Evolutionary conservation across 1,284 basidiomycete genomes (phyloP).

Genomic region (Ustilago nuda): DNA sequence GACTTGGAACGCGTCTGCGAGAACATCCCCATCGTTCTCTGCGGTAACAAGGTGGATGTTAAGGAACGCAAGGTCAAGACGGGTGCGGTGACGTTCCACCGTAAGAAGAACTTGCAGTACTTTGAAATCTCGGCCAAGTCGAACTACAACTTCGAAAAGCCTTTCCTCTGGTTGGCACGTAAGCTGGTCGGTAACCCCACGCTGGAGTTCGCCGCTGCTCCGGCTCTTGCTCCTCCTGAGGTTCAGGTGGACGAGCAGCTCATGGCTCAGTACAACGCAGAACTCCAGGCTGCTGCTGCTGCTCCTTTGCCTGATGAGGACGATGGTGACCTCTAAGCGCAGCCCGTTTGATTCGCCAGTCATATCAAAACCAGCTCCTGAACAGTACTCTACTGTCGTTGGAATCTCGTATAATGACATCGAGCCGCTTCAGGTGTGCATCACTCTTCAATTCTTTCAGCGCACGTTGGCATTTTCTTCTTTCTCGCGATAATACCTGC

Average conservation of each 20-base stretch:
- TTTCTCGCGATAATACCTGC: conserved; percentile 34
- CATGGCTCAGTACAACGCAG: conserved; percentile 85
- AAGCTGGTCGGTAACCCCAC: conserved; percentile 93
- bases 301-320: conserved; percentile 73
- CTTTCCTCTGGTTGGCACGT: conserved; percentile 98
- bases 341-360: background rate
- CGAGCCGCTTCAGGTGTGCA: background rate
- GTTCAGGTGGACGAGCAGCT: conserved; percentile 84
- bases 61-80: conserved; percentile 99
- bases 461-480: conserved; percentile 8
- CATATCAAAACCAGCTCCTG: background rate
- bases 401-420: background rate
- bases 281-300: conserved; percentile 76
- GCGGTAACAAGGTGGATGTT: conserved; percentile 99
- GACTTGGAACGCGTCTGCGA: conserved; percentile 99
- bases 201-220: conserved; percentile 96
- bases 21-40: conserved; percentile 98
- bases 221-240: conserved; percentile 94
- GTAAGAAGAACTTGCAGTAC: conserved; percentile 99
- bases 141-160: conserved; percentile 99
- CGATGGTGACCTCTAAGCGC: conserved; percentile 69
- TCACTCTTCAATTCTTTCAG: background rate
- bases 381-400: background rate
- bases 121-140: conserved; percentile 99
- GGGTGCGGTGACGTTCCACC: conserved; percentile 97